Conservation (phyloP, 2,329 filamentous ascomycete genomes). For the Fusarium nematophilum region DNA sequence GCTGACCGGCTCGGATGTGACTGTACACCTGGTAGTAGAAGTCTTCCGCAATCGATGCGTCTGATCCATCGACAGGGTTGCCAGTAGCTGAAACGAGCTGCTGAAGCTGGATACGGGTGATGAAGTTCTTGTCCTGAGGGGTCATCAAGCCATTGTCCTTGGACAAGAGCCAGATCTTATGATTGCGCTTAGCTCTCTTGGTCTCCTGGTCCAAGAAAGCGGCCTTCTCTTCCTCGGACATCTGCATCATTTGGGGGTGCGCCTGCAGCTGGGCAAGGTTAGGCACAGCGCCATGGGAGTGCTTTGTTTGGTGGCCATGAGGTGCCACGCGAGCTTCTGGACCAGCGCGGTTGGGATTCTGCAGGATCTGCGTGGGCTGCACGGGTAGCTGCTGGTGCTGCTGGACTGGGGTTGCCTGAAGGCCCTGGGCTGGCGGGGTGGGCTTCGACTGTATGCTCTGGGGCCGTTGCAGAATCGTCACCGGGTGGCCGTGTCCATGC, state of each 20-base stretch:
- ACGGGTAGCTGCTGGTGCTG: conserved; percentile 55
- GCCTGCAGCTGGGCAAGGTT: conserved; percentile 49
- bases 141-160: conserved; percentile 99
- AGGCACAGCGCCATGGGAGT: conserved; percentile 63
- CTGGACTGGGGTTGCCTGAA: conserved; percentile 44
- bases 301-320: conserved; percentile 54
- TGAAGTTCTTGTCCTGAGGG: conserved; percentile 99
- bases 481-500: conserved; percentile 58
- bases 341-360: conserved; percentile 78
- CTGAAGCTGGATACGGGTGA: conserved; percentile 96
- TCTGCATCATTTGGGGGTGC: conserved; percentile 66
- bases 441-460: conserved; percentile 56
- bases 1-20: conserved; percentile 89
- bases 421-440: conserved; percentile 50
- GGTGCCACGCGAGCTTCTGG: conserved; percentile 56
- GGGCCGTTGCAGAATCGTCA: conserved; percentile 67
- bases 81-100: conserved; percentile 94
- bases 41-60: conserved; percentile 87
- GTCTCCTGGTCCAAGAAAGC: conserved; percentile 91
- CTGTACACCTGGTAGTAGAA: conserved; percentile 99
- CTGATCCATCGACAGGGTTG: conserved; percentile 83
- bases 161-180: conserved; percentile 94
- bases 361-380: conserved; percentile 79
- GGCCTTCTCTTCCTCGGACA: conserved; percentile 86
- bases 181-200: conserved; percentile 94